phyloP scores from a whole-genome alignment of 2,329 filamentous ascomycete species.

The Colletotrichum tropicicola region DNA sequence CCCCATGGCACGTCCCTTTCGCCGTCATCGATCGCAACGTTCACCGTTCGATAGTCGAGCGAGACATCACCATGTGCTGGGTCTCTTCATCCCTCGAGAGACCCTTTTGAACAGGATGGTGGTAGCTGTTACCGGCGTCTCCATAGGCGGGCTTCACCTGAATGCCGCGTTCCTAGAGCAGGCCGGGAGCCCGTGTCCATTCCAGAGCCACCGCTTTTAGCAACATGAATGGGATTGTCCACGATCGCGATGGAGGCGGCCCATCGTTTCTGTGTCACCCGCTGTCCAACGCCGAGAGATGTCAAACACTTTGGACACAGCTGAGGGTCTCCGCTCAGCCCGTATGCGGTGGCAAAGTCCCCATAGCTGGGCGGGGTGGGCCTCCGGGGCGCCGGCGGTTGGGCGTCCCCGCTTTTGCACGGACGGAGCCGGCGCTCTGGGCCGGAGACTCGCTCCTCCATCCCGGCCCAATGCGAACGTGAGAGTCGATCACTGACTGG shows the following conservation, averaged over 20 bases:
- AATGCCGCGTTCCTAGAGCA: too few relatives aligned
- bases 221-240: neutral
- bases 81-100: too few relatives aligned
- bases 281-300: neutral
- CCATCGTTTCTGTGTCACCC: neutral
- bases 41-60: neutral
- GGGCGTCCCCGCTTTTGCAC: conserved; percentile 6
- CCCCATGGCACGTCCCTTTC: neutral
- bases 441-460: neutral
- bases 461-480: too few relatives aligned
- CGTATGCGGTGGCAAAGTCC: conserved; percentile 3
- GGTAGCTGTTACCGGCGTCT: too few relatives aligned
- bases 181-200: too few relatives aligned
- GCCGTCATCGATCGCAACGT: conserved; percentile 2
- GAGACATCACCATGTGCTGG: neutral
- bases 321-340: neutral
- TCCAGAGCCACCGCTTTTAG: too few relatives aligned
- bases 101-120: too few relatives aligned
- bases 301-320: conserved; percentile 5
- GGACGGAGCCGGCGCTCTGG: conserved; percentile 20
- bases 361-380: neutral
- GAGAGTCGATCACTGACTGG: too few relatives aligned
- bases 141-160: too few relatives aligned
- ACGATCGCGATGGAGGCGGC: conserved; percentile 1
- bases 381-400: conserved; percentile 1